Conservation (phyloP, 352 stramenopile genomes). For the Thraustochytrium sp. region DNA sequence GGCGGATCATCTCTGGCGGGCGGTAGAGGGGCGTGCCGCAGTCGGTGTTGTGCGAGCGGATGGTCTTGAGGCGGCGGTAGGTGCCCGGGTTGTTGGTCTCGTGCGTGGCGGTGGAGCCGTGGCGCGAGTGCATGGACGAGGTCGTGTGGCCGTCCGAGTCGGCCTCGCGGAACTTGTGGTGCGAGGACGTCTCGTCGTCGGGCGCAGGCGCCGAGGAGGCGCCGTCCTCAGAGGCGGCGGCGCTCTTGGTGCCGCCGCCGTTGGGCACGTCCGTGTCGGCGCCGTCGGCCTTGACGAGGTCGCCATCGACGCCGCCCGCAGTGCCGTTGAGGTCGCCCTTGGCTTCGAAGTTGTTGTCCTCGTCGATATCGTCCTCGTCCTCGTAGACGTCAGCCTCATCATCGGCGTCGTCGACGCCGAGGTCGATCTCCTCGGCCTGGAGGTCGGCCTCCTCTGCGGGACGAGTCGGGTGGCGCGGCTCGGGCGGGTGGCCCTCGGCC, state of each 20-base stretch:
- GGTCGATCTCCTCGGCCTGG: constrained; percentile 67
- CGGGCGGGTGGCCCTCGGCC: constrained; percentile 75
- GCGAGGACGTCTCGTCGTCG: too few species aligned
- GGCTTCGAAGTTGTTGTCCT: neutral
- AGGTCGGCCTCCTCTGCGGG: constrained; percentile 74
- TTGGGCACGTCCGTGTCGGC: too few species aligned
- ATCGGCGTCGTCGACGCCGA: constrained; percentile 63
- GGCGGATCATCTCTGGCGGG: constrained; percentile 26
- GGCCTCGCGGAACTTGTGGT: too few species aligned
- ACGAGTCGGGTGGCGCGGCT: constrained; percentile 78
- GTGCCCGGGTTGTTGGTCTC: constrained; percentile 16
- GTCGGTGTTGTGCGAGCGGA: constrained; percentile 33
- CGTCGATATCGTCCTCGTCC: neutral
- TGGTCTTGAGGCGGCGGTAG: constrained; percentile 18
- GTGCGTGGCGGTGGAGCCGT: neutral
- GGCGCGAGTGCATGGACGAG: neutral
- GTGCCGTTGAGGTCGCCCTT: neutral
- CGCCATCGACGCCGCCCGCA: neutral
- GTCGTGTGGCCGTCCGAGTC: constrained; percentile 6
- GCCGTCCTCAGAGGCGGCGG: too few species aligned
- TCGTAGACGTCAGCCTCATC: constrained; percentile 50
- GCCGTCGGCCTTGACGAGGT: neutral
- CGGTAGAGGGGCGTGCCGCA: constrained; percentile 35
- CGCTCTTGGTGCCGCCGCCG: too few species aligned
- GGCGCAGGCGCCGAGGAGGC: too few species aligned